These are phyloP conservation scores for Laburnicola sp. DNA, from an alignment of 2,329 filamentous ascomycete species.

Conservation along the genomic window DNA sequence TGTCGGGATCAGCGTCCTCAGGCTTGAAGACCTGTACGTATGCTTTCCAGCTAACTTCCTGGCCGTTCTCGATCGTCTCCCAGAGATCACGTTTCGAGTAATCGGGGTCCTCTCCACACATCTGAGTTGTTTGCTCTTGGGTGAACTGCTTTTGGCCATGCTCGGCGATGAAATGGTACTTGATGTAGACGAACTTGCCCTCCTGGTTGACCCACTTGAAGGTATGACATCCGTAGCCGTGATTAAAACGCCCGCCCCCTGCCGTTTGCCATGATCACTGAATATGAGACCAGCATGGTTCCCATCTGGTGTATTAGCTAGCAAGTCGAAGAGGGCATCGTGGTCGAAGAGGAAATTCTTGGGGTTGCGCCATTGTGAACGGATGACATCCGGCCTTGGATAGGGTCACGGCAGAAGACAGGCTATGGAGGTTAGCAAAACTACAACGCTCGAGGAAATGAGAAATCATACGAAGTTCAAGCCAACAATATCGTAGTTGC, in stretches of 20 bases:
- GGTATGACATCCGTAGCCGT: conserved; percentile 57
- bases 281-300: conserved; percentile 58
- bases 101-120: conserved; percentile 45
- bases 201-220: conserved; percentile 42
- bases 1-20: conserved; percentile 54
- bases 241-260: conserved; percentile 51
- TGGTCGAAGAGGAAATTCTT: conserved; percentile 55
- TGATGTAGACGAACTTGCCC: conserved; percentile 55
- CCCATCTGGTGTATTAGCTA: conserved; percentile 53
- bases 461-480: conserved; percentile 45
- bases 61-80: conserved; percentile 51
- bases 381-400: conserved; percentile 53
- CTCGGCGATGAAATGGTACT: conserved; percentile 56
- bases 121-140: conserved; percentile 39
- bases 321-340: conserved; percentile 54
- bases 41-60: conserved; percentile 56
- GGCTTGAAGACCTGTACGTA: conserved; percentile 60
- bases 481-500: conserved; percentile 56
- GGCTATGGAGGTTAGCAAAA: not conserved
- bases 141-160: conserved; percentile 53
- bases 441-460: conserved; percentile 44
- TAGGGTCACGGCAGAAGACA: conserved; percentile 56
- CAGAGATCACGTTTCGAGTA: conserved; percentile 46
- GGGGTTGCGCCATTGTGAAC: conserved; percentile 52
- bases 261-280: conserved; percentile 53